Evolutionary conservation across 2,329 filamentous ascomycete species (phyloP).

Genomic region (Diaporthe ampelina): DNA sequence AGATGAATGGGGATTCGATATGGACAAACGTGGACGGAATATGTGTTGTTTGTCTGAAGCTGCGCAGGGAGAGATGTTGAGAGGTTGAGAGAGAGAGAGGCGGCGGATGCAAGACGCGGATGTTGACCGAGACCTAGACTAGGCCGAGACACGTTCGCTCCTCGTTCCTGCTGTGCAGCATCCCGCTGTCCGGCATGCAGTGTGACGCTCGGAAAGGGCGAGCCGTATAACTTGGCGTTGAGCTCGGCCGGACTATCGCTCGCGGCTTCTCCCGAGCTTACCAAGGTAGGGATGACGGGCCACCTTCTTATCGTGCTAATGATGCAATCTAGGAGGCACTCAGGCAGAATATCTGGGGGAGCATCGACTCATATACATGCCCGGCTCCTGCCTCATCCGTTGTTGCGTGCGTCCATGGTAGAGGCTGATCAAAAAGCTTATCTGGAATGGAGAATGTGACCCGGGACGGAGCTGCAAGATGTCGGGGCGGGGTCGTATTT

Average conservation of each 20-base stretch:
- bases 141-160: slow-evolving; percentile 32
- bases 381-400: neutral
- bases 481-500: slow-evolving; percentile 1
- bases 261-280: slow-evolving; percentile 20
- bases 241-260: neutral
- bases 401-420: neutral
- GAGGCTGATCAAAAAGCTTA: neutral
- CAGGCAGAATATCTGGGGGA: neutral
- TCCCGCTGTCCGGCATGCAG: slow-evolving; percentile 26
- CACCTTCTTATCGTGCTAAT: neutral
- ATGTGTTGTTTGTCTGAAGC: neutral
- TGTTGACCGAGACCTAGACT: slow-evolving; percentile 10
- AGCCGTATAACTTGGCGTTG: slow-evolving; percentile 5
- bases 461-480: neutral
- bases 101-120: neutral
- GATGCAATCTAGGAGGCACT: neutral
- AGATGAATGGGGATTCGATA: neutral
- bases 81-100: too few species aligned
- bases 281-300: neutral
- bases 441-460: neutral
- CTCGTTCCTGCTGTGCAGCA: slow-evolving; percentile 23
- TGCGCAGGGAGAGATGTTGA: neutral
- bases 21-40: neutral
- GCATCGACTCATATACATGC: neutral
- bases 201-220: slow-evolving; percentile 24